Evolutionary conservation across 192 early-diverging fungal species (phyloP).

Genomic region (Coemansia reversa): DNA sequence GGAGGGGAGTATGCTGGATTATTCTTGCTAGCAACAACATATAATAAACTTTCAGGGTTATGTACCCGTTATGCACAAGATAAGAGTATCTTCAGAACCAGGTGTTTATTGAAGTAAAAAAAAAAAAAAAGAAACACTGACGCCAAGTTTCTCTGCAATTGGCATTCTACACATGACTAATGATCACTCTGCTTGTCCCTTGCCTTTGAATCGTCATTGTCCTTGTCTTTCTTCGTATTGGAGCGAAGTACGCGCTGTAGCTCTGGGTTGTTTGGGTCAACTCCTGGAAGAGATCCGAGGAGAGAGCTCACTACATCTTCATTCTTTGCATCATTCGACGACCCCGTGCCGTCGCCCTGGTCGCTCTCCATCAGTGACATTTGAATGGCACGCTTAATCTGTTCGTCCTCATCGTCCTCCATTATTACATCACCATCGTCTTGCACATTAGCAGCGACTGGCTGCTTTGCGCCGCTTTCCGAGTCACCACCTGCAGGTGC

Average conservation of each 20-base stretch:
- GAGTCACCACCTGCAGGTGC: neutral
- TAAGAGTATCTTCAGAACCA: too few relatives aligned
- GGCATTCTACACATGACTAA: neutral
- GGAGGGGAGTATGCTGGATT: too few relatives aligned
- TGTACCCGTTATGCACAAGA: too few relatives aligned
- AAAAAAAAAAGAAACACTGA: slow-evolving; percentile 3
- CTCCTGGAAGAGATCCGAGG: slow-evolving; percentile 80
- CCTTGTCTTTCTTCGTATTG: slow-evolving; percentile 51
- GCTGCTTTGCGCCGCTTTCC: neutral
- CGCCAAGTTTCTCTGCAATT: neutral
- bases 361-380: slow-evolving; percentile 52
- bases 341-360: slow-evolving; percentile 17
- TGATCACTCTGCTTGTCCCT: slow-evolving; percentile 18
- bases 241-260: slow-evolving; percentile 65
- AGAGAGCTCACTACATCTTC: slow-evolving; percentile 71
- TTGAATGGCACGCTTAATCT: slow-evolving; percentile 50
- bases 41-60: too few relatives aligned
- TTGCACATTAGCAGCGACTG: slow-evolving; percentile 3
- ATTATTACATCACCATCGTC: slow-evolving; percentile 34
- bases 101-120: neutral
- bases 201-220: slow-evolving; percentile 31
- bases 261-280: slow-evolving; percentile 81
- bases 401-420: slow-evolving; percentile 50
- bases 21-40: too few relatives aligned
- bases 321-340: slow-evolving; percentile 43